Evolutionary conservation across 169 alveolate species (phyloP), one percentile per base, ranked within the genome.

Genomic region (Eimeria praecox): DNA sequence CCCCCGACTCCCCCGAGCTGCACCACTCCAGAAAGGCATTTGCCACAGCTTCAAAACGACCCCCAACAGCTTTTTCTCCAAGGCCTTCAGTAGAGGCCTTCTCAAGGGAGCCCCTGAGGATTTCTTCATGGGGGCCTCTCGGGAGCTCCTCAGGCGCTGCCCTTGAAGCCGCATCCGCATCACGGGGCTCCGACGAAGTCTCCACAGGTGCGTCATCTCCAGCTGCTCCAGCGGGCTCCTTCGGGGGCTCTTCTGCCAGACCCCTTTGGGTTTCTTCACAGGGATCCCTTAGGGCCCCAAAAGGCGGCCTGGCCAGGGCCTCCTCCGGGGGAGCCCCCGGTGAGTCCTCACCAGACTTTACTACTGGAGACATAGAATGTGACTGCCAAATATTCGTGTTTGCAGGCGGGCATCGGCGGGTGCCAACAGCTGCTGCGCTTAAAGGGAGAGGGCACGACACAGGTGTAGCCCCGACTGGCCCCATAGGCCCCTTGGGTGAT

Each of bases 11-110:
- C 42, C 54, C 90, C 73, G 71, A 8, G 90, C 90, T 82, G 90
- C 90, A 82, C 90, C 90, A 82, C 71, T 82, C 90, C 75, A 82
- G 46, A 54, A 82, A 82, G 22, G 90, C 90, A 54, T 82, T 82
- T 9, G 90, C 42, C 12, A 14, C 75, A 33, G 44, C 73, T 52
- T 38, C 90, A 54, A 54, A 0, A 12, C 27, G 20, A 46, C 90
- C 90, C 33, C 73, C 90, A 35, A 46, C 35, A 54, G 46, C 69
- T 33, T 64, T 10, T 75, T 40, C 86, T 77, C 87, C 87, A 3
- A 16, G 30, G 64, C 22, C 88, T 9, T 82, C 90, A 16, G 33
- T 52, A 56, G 54, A 54, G 12, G 69, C 2, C 69, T 42, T 46
- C 77, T 66, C 10, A 66, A 16, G 16, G 82, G 20, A 18, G 46